These are phyloP conservation scores for Sporobolomyces pararoseus DNA, from an alignment of 768 basidiomycete genomes.

Conservation along the genomic window DNA sequence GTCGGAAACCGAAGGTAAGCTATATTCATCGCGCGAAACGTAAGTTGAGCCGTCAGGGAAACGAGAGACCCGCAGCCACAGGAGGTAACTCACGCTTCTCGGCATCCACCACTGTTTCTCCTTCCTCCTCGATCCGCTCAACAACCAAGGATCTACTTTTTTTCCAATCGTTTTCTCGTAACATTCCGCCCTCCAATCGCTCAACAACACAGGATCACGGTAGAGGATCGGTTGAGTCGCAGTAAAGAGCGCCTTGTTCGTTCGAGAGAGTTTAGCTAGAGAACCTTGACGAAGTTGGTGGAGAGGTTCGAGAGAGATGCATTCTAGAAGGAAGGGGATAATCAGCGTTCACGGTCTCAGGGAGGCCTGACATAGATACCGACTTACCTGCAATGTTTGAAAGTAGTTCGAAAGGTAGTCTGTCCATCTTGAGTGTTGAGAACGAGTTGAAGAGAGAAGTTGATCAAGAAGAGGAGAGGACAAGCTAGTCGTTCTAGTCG, in stretches of 20 bases:
- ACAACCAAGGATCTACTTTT: neutral
- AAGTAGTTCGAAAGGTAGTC: neutral
- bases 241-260: neutral
- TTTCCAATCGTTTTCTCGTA: neutral
- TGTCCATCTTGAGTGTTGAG: neutral
- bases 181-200: neutral
- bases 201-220: neutral
- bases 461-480: too few species aligned
- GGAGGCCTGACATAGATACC: too few species aligned
- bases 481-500: too few species aligned
- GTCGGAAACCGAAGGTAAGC: too few species aligned
- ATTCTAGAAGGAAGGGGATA: too few species aligned
- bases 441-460: neutral
- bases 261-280: neutral
- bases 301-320: neutral
- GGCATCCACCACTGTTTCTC: too few species aligned
- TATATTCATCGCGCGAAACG: too few species aligned
- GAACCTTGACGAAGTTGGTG: slow-evolving; percentile 1
- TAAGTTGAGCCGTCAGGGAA: too few species aligned
- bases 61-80: too few species aligned
- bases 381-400: neutral
- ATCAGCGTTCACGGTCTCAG: too few species aligned
- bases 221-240: neutral
- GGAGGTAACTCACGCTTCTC: too few species aligned
- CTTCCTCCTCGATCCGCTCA: neutral